Evolutionary conservation across 1,284 basidiomycete genomes (phyloP), one percentile per base, ranked within the genome.

Genomic region (Taiwanofungus camphoratus): DNA sequence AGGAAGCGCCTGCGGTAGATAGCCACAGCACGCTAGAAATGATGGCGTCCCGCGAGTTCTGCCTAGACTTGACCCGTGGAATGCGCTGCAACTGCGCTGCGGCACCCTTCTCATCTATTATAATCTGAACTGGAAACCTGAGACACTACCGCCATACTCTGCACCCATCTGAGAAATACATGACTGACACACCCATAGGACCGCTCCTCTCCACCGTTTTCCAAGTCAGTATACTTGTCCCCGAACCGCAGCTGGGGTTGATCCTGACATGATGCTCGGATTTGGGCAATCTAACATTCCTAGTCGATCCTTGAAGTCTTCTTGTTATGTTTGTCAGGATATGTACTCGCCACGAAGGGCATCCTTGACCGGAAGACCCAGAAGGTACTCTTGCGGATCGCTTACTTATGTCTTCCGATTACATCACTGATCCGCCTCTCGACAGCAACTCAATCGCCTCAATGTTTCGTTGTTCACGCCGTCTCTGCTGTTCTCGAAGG

Each of bases 381-480:
- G 65, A 90, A 89, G 67, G 79, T 89, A 57, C 37, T n/a, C n/a
- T 67, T 67, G 23, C 55, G n/a, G n/a, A 7, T 13, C 26, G 26
- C 37, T 27, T 16, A n/a, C n/a, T n/a, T n/a, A n/a, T n/a, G n/a
- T n/a, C n/a, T n/a, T n/a, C n/a, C n/a, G n/a, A n/a, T n/a, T n/a
- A n/a, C n/a, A n/a, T n/a, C n/a, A 21, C 21, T 19, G 24, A 18
- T 41, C 24, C 16, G 19, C 12, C 18, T 12, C 23, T 44, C 29
- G 43, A 11, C 59, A 89, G 84, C 77, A 83, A 76, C 65, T 90
- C 18, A 90, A 89, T 54, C 70, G 76, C 26, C 68, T 92, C 41
- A 92, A 92, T 59, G 78, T 96, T 20, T 88, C 87, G 1, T 76
- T 96, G 27, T 94, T 96, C 67, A 97, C 93, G 0, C 93, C 93